These are phyloP conservation scores for Cladosporium austrohemisphaericum DNA, from an alignment of 2,329 filamentous ascomycete genomes.

Conservation along the genomic window DNA sequence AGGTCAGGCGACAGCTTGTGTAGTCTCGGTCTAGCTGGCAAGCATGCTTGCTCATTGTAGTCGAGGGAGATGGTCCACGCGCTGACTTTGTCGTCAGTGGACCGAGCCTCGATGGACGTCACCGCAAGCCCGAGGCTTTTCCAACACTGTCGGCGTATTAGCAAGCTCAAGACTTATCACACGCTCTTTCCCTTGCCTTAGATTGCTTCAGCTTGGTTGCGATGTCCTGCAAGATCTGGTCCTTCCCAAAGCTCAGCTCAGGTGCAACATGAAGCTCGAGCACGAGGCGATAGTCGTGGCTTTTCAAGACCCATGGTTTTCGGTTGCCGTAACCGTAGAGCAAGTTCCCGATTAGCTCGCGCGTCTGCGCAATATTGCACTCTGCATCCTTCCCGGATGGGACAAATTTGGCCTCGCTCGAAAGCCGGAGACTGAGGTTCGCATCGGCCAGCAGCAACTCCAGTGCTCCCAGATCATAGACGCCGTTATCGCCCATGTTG, in stretches of 20 bases:
- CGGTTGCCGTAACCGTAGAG: not conserved
- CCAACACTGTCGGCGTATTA: not conserved
- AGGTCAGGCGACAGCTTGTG: not conserved
- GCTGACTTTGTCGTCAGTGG: not conserved
- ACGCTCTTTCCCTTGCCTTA: slow-evolving; percentile 1
- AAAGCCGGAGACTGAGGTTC: slow-evolving; percentile 1
- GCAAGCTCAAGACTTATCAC: not conserved
- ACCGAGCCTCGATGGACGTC: not conserved
- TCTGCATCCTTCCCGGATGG: not conserved
- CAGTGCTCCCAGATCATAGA: slow-evolving; percentile 7
- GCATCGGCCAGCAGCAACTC: slow-evolving; percentile 5
- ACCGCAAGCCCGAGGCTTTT: not conserved
- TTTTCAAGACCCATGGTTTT: slow-evolving; percentile 1
- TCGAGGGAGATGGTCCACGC: slow-evolving; percentile 3
- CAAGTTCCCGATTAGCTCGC: not conserved
- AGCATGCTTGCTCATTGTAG: not conserved
- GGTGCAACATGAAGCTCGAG: not conserved
- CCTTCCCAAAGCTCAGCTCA: not conserved
- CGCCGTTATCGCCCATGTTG: slow-evolving; percentile 12
- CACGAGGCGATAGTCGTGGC: slow-evolving; percentile 1
- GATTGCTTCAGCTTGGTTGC: not conserved
- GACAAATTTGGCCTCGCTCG: slow-evolving; percentile 2
- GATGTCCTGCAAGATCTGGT: not conserved
- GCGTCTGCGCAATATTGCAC: not conserved
- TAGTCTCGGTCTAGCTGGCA: not conserved